phyloP scores from a whole-genome alignment of 768 basidiomycete genomes.

The Naganishia friedmannii region DNA sequence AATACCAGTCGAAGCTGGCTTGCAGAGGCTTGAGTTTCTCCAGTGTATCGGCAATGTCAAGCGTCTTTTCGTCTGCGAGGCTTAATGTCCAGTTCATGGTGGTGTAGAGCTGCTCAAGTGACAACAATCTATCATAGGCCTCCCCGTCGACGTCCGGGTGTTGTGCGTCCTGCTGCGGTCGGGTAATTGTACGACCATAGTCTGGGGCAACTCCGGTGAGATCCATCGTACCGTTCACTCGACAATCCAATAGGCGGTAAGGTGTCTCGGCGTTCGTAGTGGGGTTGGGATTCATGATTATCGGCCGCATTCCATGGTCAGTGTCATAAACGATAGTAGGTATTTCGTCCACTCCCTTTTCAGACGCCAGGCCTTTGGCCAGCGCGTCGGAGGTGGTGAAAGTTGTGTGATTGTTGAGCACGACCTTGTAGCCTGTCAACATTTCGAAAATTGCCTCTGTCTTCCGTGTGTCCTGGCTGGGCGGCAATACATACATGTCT shows the following conservation, averaged over 20 bases:
- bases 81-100: neutral
- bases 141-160: neutral
- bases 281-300: neutral
- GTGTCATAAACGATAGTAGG: neutral
- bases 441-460: neutral
- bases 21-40: neutral
- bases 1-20: slow-evolving; percentile 2
- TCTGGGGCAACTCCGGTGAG: neutral
- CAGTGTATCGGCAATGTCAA: neutral
- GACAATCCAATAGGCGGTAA: neutral
- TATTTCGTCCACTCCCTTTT: neutral
- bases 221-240: neutral
- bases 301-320: neutral
- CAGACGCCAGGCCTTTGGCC: neutral
- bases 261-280: neutral
- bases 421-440: neutral
- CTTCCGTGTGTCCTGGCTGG: neutral
- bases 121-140: neutral
- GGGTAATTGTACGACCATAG: neutral
- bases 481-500: neutral
- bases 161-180: neutral
- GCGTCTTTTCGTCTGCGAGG: neutral
- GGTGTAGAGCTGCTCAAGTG: neutral
- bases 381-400: too few species aligned
- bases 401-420: neutral